Evolutionary conservation across 495 filamentous ascomycete species (phyloP).

Genomic region (Pseudoneurospora amorphoporcata): DNA sequence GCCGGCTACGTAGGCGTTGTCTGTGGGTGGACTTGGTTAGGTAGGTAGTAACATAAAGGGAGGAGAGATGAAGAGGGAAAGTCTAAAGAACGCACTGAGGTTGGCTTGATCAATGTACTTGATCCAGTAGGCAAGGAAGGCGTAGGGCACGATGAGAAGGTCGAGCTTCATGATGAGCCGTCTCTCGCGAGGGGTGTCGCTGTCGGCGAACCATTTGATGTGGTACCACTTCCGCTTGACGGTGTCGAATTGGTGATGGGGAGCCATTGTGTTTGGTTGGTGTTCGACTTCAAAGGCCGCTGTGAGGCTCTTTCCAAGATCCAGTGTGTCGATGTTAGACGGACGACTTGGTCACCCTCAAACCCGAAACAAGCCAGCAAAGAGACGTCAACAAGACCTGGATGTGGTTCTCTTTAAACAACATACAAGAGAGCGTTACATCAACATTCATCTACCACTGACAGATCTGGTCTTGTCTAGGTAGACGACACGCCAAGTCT

Average conservation of each 20-base stretch:
- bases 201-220: slow-evolving; percentile 28
- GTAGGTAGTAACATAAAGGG: background rate
- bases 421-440: background rate
- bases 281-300: too few relatives aligned
- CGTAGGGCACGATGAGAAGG: slow-evolving; percentile 24
- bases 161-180: slow-evolving; percentile 37
- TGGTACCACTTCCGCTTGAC: slow-evolving; percentile 27
- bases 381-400: background rate
- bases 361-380: background rate
- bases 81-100: slow-evolving; percentile 12
- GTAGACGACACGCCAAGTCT: background rate
- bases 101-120: slow-evolving; percentile 37
- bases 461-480: background rate
- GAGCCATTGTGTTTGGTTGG: slow-evolving; percentile 3
- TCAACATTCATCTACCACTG: background rate
- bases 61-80: background rate
- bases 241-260: slow-evolving; percentile 2
- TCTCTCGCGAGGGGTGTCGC: slow-evolving; percentile 33
- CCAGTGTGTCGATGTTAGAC: background rate
- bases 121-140: slow-evolving; percentile 36
- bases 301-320: too few relatives aligned
- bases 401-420: background rate
- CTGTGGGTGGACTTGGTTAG: too few relatives aligned
- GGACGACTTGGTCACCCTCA: background rate
- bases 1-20: slow-evolving; percentile 31